phyloP scores from a whole-genome alignment of 257 asterid species.

The Rubia yunnanensis region DNA sequence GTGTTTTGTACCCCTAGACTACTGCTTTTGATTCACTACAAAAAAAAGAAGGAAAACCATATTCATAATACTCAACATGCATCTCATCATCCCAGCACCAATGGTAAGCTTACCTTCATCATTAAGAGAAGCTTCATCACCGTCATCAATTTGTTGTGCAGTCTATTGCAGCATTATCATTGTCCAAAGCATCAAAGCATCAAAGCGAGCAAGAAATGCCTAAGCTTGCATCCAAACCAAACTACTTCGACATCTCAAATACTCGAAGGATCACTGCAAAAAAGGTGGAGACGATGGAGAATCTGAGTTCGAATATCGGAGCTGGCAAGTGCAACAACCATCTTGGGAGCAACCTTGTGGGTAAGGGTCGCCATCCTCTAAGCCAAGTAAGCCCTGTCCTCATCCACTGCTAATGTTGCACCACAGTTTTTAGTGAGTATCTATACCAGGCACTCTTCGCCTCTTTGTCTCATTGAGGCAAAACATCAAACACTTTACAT shows the following conservation, averaged over 20 bases:
- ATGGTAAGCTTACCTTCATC: conserved; percentile 55
- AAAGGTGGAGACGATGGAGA: not conserved
- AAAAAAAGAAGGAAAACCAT: no score
- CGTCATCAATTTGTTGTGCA: conserved; percentile 54
- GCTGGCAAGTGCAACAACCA: conserved; percentile 96
- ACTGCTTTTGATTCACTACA: conserved; percentile 76
- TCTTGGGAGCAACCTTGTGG: conserved; percentile 82
- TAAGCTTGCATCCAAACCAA: conserved; percentile 5
- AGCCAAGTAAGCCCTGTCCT: conserved; percentile 52
- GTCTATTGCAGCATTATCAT: conserved; percentile 74
- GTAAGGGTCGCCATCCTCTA: conserved; percentile 78
- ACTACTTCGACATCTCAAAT: not conserved
- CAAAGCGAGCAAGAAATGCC: conserved; percentile 93
- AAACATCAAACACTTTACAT: not conserved
- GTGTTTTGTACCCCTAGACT: conserved; percentile 59
- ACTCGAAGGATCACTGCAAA: not conserved
- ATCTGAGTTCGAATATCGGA: conserved; percentile 85
- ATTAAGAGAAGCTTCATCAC: conserved; percentile 87
- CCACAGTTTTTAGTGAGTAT: not conserved
- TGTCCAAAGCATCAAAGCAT: conserved; percentile 94
- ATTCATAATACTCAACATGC: not conserved
- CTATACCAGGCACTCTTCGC: not conserved
- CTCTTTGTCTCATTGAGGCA: not conserved
- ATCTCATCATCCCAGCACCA: not conserved
- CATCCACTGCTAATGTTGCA: conserved; percentile 53